These are phyloP conservation scores for Neurospora hispaniola DNA, from an alignment of 495 filamentous ascomycete genomes.

Conservation along the genomic window DNA sequence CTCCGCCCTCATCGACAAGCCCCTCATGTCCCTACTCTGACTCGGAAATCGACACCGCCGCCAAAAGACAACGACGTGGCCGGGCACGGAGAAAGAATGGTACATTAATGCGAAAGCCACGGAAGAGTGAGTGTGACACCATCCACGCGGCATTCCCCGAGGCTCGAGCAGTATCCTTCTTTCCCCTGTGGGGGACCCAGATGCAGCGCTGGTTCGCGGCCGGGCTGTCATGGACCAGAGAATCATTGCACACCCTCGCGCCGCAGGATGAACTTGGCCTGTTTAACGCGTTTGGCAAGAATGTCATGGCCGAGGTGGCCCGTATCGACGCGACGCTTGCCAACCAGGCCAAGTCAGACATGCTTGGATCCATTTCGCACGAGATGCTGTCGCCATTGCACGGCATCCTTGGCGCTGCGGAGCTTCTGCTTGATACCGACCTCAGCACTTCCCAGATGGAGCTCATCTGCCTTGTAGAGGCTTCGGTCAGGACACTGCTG, in stretches of 20 bases:
- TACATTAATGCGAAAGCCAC: not conserved
- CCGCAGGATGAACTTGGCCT: slow-evolving; percentile 33
- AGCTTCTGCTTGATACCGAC: slow-evolving; percentile 51
- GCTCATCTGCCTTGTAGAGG: slow-evolving; percentile 63
- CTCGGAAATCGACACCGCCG: not conserved
- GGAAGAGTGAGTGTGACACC: slow-evolving; percentile 3
- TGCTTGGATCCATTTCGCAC: slow-evolving; percentile 65
- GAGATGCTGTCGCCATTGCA: slow-evolving; percentile 71
- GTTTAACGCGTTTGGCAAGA: slow-evolving; percentile 46
- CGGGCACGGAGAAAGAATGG: not conserved
- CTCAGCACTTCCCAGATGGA: slow-evolving; percentile 46
- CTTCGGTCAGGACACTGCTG: slow-evolving; percentile 63
- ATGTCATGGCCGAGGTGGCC: slow-evolving; percentile 49
- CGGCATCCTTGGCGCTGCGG: slow-evolving; percentile 61
- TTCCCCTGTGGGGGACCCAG: slow-evolving; percentile 62
- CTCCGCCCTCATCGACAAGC: not conserved
- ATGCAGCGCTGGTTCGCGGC: slow-evolving; percentile 60
- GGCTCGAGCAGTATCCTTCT: slow-evolving; percentile 45
- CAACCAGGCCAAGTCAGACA: slow-evolving; percentile 50
- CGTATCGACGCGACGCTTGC: slow-evolving; percentile 35
- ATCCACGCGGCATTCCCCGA: slow-evolving; percentile 31
- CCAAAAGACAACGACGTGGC: not conserved
- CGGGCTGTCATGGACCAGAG: slow-evolving; percentile 51
- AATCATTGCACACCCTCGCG: slow-evolving; percentile 33
- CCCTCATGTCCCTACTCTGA: not conserved